Evolutionary conservation across 768 basidiomycete genomes (phyloP).

Genomic region (Podaxis carcinomalis): DNA sequence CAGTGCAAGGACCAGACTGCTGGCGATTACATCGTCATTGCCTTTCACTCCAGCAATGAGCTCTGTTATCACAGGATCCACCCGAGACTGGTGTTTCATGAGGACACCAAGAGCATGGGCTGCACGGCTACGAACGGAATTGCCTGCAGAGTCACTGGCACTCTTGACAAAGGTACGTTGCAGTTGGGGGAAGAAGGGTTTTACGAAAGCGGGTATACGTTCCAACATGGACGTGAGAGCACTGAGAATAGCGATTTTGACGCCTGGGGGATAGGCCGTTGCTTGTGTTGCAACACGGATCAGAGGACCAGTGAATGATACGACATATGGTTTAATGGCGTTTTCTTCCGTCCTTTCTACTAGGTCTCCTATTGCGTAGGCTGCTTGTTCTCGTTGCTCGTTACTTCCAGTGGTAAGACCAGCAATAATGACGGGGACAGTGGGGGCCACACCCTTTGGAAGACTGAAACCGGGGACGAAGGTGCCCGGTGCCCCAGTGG

Average conservation of each 20-base stretch:
- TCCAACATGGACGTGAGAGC: conserved; percentile 84
- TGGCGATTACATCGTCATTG: conserved; percentile 67
- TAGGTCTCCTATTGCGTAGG: conserved; percentile 94
- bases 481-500: conserved; percentile 71
- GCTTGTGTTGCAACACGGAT: conserved; percentile 93
- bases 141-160: conserved; percentile 72
- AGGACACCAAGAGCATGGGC: conserved; percentile 82
- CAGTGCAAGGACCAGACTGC: conserved; percentile 72
- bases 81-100: conserved; percentile 87
- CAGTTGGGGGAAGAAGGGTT: conserved; percentile 97
- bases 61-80: conserved; percentile 94
- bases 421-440: conserved; percentile 84
- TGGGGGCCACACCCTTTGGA: conserved; percentile 77
- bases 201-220: conserved; percentile 83
- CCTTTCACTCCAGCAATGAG: conserved; percentile 56
- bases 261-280: conserved; percentile 84
- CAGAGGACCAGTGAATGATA: conserved; percentile 92
- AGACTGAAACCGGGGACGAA: conserved; percentile 84
- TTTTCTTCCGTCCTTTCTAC: conserved; percentile 78
- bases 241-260: conserved; percentile 87
- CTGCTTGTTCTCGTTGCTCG: conserved; percentile 92
- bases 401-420: conserved; percentile 94
- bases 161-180: conserved; percentile 97
- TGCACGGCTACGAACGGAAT: conserved; percentile 75
- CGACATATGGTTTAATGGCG: conserved; percentile 93